Conservation (phyloP, 768 basidiomycete species). For the Boletus tylopilopsis region DNA sequence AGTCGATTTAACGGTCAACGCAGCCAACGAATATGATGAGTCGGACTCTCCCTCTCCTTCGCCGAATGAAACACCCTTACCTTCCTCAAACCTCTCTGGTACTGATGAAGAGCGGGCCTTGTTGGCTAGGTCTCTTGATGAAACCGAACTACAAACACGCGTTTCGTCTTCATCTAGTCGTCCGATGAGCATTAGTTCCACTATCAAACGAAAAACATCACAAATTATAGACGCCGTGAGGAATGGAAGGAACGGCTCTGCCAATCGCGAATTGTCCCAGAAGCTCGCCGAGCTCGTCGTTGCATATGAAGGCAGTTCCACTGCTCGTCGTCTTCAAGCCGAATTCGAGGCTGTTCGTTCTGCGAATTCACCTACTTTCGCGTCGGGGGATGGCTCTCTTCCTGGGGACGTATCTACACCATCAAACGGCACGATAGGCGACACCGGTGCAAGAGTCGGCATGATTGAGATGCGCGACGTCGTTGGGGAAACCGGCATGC, state of each 20-base stretch:
- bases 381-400: not conserved
- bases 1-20: conserved; percentile 76
- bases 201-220: conserved; percentile 69
- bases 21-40: conserved; percentile 36
- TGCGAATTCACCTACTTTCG: conserved; percentile 1
- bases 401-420: conserved; percentile 5
- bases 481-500: conserved; percentile 58
- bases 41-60: conserved; percentile 31
- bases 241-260: conserved; percentile 29
- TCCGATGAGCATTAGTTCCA: conserved; percentile 44
- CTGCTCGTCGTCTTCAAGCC: conserved; percentile 55
- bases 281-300: conserved; percentile 71
- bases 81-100: conserved; percentile 41
- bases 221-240: conserved; percentile 61
- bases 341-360: conserved; percentile 52
- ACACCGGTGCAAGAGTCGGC: conserved; percentile 26
- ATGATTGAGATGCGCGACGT: conserved; percentile 59
- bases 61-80: conserved; percentile 21
- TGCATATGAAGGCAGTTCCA: conserved; percentile 62
- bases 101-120: conserved; percentile 71
- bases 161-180: conserved; percentile 26
- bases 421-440: conserved; percentile 26
- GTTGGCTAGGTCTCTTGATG: conserved; percentile 42
- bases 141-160: conserved; percentile 51
- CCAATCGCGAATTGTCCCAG: conserved; percentile 42